Percentiles rank a stretch among this genome's conserved stretches.
Conservation (phyloP, 306 rosid species). For the Vigna mungo region DNA sequence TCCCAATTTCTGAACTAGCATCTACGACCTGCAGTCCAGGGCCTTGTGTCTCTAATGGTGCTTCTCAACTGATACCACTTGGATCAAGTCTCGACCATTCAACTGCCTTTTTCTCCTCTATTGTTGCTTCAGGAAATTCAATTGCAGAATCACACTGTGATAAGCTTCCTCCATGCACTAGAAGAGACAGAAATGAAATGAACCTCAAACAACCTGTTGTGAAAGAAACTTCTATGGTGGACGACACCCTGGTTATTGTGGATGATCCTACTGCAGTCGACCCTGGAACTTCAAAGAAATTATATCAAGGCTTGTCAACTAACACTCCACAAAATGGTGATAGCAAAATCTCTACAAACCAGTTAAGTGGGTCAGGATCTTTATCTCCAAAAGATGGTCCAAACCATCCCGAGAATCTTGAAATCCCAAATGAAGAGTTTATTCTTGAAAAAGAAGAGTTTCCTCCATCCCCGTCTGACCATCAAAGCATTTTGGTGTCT, state of each 20-base stretch:
- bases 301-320: constrained; percentile 46
- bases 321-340: constrained; percentile 49
- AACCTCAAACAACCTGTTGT: constrained; percentile 38
- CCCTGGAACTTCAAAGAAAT: constrained; percentile 47
- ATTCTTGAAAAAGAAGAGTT: constrained; percentile 69
- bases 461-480: constrained; percentile 90
- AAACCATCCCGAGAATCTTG: constrained; percentile 48
- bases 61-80: constrained; percentile 50
- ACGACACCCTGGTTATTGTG: constrained; percentile 36
- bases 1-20: constrained; percentile 53
- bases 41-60: constrained; percentile 49
- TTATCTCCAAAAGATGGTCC: constrained; percentile 54
- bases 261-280: constrained; percentile 52
- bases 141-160: constrained; percentile 51
- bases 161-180: constrained; percentile 45
- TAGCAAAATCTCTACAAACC: constrained; percentile 49
- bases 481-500: constrained; percentile 97
- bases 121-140: constrained; percentile 47
- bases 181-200: constrained; percentile 49
- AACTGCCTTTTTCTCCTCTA: constrained; percentile 50
- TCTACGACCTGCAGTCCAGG: constrained; percentile 46
- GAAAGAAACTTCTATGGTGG: constrained; percentile 51
- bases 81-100: constrained; percentile 50
- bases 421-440: constrained; percentile 52
- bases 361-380: constrained; percentile 44